Conservation (phyloP, 2,329 filamentous ascomycete species). For the Calonectria henricotiae region DNA sequence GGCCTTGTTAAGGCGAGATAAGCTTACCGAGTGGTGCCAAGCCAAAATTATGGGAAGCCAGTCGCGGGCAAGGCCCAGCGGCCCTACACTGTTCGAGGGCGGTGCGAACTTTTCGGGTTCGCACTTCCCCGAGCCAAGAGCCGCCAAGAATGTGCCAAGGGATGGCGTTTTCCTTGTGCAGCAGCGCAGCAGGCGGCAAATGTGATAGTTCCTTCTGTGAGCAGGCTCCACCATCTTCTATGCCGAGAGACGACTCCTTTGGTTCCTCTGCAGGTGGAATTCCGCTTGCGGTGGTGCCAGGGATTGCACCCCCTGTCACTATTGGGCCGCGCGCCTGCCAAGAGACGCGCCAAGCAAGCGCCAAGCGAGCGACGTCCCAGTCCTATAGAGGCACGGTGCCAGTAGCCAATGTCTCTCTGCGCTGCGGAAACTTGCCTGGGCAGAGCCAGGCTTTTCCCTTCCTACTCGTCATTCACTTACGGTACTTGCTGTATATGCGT, state of each 20-base stretch:
- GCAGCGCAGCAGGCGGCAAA: slow-evolving; percentile 29
- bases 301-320: neutral
- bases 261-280: slow-evolving; percentile 17
- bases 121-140: slow-evolving; percentile 37
- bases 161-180: slow-evolving; percentile 25
- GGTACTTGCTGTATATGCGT: neutral
- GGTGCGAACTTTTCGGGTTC: slow-evolving; percentile 18
- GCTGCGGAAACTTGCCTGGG: slow-evolving; percentile 24
- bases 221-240: slow-evolving; percentile 29
- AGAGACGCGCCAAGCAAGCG: slow-evolving; percentile 39
- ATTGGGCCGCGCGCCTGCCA: slow-evolving; percentile 36
- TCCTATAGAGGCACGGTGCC: slow-evolving; percentile 17
- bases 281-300: slow-evolving; percentile 14
- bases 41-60: slow-evolving; percentile 48
- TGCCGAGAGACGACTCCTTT: slow-evolving; percentile 13
- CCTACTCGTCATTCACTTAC: neutral
- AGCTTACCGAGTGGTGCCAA: slow-evolving; percentile 46
- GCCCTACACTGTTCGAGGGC: slow-evolving; percentile 43
- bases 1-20: slow-evolving; percentile 42
- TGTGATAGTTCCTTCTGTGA: slow-evolving; percentile 14
- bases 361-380: slow-evolving; percentile 40
- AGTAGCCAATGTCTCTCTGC: neutral
- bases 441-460: neutral
- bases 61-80: slow-evolving; percentile 17
- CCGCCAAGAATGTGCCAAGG: slow-evolving; percentile 39